These are phyloP conservation scores for Xerophyta viscosa DNA, from an alignment of 106 monocot genomes.

Conservation along the genomic window DNA sequence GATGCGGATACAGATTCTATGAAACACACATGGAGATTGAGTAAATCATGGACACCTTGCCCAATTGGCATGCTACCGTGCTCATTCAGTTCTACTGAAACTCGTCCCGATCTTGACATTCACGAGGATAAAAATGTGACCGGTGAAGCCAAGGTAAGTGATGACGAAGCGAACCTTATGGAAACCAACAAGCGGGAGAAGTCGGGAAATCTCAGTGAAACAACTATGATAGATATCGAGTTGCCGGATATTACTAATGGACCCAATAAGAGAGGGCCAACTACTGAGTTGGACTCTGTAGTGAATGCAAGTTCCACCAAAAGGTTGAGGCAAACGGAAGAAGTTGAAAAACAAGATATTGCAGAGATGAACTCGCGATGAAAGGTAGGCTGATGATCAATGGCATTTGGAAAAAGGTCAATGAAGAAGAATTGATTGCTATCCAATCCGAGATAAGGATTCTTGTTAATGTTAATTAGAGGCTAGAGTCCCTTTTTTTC, in stretches of 20 bases:
- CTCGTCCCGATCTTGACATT: slow-evolving; percentile 47
- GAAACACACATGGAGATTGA: slow-evolving; percentile 37
- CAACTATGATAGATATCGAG: too few species aligned
- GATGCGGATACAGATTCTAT: not conserved
- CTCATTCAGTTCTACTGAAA: slow-evolving; percentile 42
- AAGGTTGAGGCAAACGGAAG: slow-evolving; percentile 13
- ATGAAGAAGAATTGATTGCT: slow-evolving; percentile 47
- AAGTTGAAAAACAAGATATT: slow-evolving; percentile 4
- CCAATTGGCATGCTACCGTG: slow-evolving; percentile 86
- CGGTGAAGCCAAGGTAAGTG: not conserved
- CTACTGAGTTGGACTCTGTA: not conserved
- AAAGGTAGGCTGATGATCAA: slow-evolving; percentile 49
- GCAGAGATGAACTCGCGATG: slow-evolving; percentile 12
- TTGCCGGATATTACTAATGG: too few species aligned
- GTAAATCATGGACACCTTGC: slow-evolving; percentile 66
- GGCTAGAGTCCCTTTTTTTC: too few species aligned
- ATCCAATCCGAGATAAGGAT: slow-evolving; percentile 41
- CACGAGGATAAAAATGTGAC: not conserved
- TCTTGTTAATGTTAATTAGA: slow-evolving; percentile 19
- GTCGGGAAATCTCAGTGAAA: too few species aligned
- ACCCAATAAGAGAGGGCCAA: slow-evolving; percentile 7
- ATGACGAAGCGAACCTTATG: not conserved
- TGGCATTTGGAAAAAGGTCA: slow-evolving; percentile 66
- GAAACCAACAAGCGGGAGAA: too few species aligned
- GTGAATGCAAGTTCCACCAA: slow-evolving; percentile 17